Base-by-base conservation (phyloP, 73 alveolate genomes). In the Paramecium primaurelia region DNA sequence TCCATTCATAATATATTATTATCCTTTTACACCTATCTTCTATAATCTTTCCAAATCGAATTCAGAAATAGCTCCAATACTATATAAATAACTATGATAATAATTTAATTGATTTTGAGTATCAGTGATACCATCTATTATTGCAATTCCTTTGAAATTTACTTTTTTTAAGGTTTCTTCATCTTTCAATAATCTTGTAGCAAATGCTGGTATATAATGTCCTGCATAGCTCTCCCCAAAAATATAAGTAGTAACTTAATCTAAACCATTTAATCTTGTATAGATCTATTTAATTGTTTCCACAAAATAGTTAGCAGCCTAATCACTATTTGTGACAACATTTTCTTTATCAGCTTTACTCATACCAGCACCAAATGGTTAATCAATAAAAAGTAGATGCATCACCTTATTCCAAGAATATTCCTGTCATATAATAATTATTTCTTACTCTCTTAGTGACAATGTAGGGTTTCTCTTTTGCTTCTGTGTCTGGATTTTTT, bases 221-320 rank as follows among this genome's bases (percentile, higher is more conserved):
- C 99, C 99, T 77, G 98, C 98, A 92, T 96, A 97, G 68, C 97
- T 93, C 91, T 97, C 99, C 3, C 99, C 99, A 88, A 97, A 60
- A n/a, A 97, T 92, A 86, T 92, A 93, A 92, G 96, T 87, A 16
- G 75, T 89, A 54, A 94, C 92, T 6, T 86, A 90, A 37, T 80
- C 49, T 69, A 92, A 95, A 9, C 9, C 8, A 26, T 59, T 22
- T 2, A 38, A 18, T 26, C 58, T 42, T 44, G 20, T 10, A 26
- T 32, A 42, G 58, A 80, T 32, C 18, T 2, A 22, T 8, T 18
- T 80, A 9, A 80, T 9, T 34, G 58, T 32, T 20, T 80, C 49
- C 11, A 80, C 71, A 42, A 80, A 42, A 9, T 80, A 80, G 0
- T 42, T 36, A 8, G 91, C 91, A n/a, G 91, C 91, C 30, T 40